Conservation (phyloP, 371 early-diverging fungal genomes). For the Apophysomyces trapeziformis region DNA sequence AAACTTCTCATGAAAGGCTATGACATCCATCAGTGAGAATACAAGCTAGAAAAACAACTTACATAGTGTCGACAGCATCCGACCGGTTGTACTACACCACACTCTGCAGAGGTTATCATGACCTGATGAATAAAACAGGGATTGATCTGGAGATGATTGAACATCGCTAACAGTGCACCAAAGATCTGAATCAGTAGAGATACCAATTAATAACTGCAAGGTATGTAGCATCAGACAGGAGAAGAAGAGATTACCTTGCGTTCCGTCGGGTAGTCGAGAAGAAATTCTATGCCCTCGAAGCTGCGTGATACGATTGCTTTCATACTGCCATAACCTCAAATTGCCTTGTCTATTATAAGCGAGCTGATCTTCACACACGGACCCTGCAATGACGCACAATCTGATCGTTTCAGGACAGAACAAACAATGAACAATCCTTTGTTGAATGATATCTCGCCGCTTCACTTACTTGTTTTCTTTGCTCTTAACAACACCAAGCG, state of each 20-base stretch:
- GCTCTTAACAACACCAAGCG: constrained; percentile 19
- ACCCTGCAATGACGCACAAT: constrained; percentile 29
- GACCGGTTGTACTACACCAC: constrained; percentile 31
- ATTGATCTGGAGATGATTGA: constrained; percentile 33
- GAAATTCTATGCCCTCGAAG: constrained; percentile 32
- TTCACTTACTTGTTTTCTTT: constrained; percentile 18
- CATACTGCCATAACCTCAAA: constrained; percentile 35
- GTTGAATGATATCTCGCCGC: not conserved
- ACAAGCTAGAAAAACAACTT: constrained; percentile 8
- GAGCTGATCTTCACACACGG: constrained; percentile 41
- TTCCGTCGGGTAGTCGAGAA: not conserved
- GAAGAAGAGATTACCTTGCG: constrained; percentile 13
- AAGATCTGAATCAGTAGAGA: constrained; percentile 20
- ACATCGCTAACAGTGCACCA: constrained; percentile 51
- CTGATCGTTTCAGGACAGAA: constrained; percentile 8
- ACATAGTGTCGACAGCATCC: constrained; percentile 40
- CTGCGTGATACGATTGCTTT: constrained; percentile 11
- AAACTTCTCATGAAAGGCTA: constrained; percentile 15
- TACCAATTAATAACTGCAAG: not conserved
- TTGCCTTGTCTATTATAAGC: constrained; percentile 51
- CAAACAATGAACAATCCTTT: not conserved
- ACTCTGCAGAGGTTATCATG: constrained; percentile 39
- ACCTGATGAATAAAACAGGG: constrained; percentile 34
- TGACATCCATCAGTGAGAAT: not conserved
- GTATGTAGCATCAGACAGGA: not conserved